Base-by-base conservation (phyloP, 208 protist species). In the Trypanosoma platydactyli region DNA sequence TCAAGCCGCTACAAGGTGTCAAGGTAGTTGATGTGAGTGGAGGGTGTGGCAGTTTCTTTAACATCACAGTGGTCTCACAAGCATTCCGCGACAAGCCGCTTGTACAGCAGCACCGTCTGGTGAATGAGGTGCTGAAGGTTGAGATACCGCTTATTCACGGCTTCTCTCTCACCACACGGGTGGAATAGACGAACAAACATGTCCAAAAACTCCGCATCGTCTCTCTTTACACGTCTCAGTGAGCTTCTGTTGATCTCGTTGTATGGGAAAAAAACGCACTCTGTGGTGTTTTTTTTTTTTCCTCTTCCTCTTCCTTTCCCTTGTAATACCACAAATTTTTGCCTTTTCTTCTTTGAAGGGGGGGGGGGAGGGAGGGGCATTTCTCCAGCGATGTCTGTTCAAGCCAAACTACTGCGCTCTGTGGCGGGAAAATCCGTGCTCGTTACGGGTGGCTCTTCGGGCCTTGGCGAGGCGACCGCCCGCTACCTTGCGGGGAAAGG, bases 141-240 rank as follows among this genome's bases (percentile, higher is more conserved):
- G 90, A 96, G 44, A 94, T 96, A 52, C 82, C 82, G 27, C 62
- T 78, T 16, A 94, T 96, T 46, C 90, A 96, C 72, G 90, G 88
- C 53, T 91, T 96, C 65, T 91, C 88, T 15, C 77, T 96, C 12
- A 84, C 85, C 24, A 92, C 87, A 0, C 76, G 68, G 30, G 79
- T 54, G 22, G 57, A 76, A 25, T 76, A 68, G 41, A 24, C 30
- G 22, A 51, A 42, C 11, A 5, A 50, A 20, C 13, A 52, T 53
- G 25, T 27, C 15, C 18, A 53, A 4, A 29, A 30, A 49, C 42
- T 61, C 41, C 42, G 12, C 45, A 18, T 49, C 16, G 50, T 24
- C 18, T 51, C 24, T 65, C 25, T 35, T 6, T 50, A 12, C 0
- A 1, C 51, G 18, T 51, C 18, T 63, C 24, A 18, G 5, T 46